These are phyloP conservation scores for Candolleomyces efflorescens DNA, from an alignment of 768 basidiomycete species.

Conservation along the genomic window DNA sequence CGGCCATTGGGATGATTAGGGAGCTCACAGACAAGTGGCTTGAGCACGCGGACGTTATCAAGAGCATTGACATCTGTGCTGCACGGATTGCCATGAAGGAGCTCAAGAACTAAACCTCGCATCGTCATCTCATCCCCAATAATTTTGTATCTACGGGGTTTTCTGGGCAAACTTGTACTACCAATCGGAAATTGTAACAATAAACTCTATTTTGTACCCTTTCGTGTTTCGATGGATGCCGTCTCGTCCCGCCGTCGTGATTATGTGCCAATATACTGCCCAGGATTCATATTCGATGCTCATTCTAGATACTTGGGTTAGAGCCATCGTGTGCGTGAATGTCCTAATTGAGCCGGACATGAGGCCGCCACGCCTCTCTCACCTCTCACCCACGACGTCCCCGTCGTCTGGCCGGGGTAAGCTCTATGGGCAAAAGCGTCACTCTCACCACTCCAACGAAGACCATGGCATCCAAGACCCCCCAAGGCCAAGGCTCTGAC, in stretches of 20 bases:
- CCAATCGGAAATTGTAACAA: too few relatives aligned
- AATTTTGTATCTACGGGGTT: too few relatives aligned
- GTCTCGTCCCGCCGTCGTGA: too few relatives aligned
- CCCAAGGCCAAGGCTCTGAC: background rate
- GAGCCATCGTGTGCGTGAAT: too few relatives aligned
- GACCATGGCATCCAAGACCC: background rate
- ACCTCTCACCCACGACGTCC: background rate
- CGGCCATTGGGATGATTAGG: background rate
- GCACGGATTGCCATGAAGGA: background rate
- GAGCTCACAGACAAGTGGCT: constrained; percentile 2
- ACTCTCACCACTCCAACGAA: background rate
- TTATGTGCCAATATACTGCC: too few relatives aligned
- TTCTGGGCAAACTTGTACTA: too few relatives aligned
- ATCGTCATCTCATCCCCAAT: too few relatives aligned
- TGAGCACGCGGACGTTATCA: background rate
- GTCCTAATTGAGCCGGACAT: background rate
- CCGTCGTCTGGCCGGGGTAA: background rate
- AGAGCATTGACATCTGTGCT: background rate
- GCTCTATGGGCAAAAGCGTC: background rate
- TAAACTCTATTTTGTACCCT: too few relatives aligned
- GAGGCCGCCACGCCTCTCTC: constrained; percentile 2
- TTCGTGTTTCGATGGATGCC: too few relatives aligned
- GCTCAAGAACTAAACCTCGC: too few relatives aligned
- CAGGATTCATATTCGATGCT: background rate
- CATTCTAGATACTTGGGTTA: background rate